These are phyloP conservation scores for Metschnikowia sp. DNA, from an alignment of 805 yeast species.

Conservation along the genomic window DNA sequence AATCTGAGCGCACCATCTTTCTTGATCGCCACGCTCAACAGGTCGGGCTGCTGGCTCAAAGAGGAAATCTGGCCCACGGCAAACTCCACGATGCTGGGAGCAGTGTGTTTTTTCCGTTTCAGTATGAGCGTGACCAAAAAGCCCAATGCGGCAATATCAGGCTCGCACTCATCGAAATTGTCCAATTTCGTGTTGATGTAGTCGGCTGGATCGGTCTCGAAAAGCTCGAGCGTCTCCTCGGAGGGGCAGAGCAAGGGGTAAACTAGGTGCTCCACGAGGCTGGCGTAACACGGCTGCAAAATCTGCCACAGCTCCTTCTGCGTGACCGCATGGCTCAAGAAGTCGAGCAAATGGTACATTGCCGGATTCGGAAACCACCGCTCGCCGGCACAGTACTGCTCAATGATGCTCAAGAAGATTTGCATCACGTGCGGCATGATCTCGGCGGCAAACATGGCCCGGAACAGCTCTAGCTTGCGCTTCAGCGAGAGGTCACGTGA, in stretches of 20 bases:
- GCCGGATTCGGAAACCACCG: slow-evolving; percentile 71
- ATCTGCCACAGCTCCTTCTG: slow-evolving; percentile 59
- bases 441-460: slow-evolving; percentile 47
- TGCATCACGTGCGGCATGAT: slow-evolving; percentile 73
- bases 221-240: slow-evolving; percentile 64
- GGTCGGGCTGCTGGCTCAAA: slow-evolving; percentile 30
- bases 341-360: slow-evolving; percentile 54
- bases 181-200: slow-evolving; percentile 69
- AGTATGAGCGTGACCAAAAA: slow-evolving; percentile 69
- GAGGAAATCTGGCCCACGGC: slow-evolving; percentile 46
- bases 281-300: slow-evolving; percentile 61
- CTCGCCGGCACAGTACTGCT: slow-evolving; percentile 63
- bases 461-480: slow-evolving; percentile 56
- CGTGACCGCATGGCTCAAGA: slow-evolving; percentile 55
- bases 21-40: slow-evolving; percentile 51
- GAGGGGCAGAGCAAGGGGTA: slow-evolving; percentile 73
- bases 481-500: slow-evolving; percentile 43
- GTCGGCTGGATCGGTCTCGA: slow-evolving; percentile 85
- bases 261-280: slow-evolving; percentile 66
- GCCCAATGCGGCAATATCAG: slow-evolving; percentile 77
- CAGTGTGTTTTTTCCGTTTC: slow-evolving; percentile 57
- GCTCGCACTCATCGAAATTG: slow-evolving; percentile 52
- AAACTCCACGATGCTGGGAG: slow-evolving; percentile 60
- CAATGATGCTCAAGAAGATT: slow-evolving; percentile 62
- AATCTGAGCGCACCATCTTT: slow-evolving; percentile 80